Conservation (phyloP, 768 basidiomycete genomes). For the Suillus spraguei region DNA sequence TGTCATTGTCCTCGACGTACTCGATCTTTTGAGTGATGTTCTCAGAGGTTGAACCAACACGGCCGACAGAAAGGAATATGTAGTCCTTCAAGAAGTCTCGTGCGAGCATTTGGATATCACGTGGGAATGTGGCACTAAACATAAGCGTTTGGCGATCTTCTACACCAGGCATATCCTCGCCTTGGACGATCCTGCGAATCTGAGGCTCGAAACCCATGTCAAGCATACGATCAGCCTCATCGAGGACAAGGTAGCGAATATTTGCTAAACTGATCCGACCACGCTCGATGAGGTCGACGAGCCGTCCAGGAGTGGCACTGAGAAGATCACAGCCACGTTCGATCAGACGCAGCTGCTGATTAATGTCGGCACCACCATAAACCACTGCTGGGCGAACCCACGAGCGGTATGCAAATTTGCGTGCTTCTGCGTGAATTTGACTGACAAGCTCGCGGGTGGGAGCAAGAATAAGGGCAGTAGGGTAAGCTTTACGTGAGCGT, state of each 20-base stretch:
- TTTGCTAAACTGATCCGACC: slow-evolving; percentile 96
- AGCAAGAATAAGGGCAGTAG: slow-evolving; percentile 95
- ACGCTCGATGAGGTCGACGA: slow-evolving; percentile 97
- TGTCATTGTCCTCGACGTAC: slow-evolving; percentile 96
- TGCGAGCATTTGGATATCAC: slow-evolving; percentile 97
- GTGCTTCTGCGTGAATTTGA: slow-evolving; percentile 98
- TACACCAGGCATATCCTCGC: slow-evolving; percentile 97
- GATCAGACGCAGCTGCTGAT: slow-evolving; percentile 88
- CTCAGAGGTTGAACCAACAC: slow-evolving; percentile 97
- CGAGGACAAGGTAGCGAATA: slow-evolving; percentile 96
- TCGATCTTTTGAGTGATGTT: slow-evolving; percentile 99
- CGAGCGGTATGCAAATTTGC: slow-evolving; percentile 98
- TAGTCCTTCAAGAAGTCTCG: slow-evolving; percentile 98
- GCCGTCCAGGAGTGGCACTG: slow-evolving; percentile 95
- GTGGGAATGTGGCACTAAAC: slow-evolving; percentile 99
- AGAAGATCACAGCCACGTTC: slow-evolving; percentile 98
- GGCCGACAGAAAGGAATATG: slow-evolving; percentile 97
- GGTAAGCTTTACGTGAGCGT: slow-evolving; percentile 87
- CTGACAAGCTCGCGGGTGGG: slow-evolving; percentile 98
- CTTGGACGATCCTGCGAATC: slow-evolving; percentile 96
- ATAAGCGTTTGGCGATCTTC: slow-evolving; percentile 95
- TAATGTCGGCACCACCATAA: slow-evolving; percentile 99
- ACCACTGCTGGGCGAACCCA: slow-evolving; percentile 99
- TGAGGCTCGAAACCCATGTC: slow-evolving; percentile 99
- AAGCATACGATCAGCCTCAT: slow-evolving; percentile 99